Evolutionary conservation across 169 alveolate species (phyloP).

Genomic region (Plasmodium adleri): DNA sequence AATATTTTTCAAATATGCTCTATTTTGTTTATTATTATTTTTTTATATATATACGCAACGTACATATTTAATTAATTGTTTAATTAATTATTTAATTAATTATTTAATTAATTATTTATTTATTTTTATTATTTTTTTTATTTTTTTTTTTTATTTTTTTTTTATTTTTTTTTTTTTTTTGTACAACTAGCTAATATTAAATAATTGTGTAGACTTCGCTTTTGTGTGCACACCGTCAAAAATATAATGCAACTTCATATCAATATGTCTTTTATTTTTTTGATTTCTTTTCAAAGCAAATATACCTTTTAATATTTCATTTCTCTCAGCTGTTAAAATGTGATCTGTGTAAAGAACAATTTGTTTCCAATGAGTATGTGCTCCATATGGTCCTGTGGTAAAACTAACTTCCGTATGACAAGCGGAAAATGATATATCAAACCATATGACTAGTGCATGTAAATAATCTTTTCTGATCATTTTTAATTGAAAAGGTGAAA

Average conservation of each 20-base stretch:
- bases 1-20: too few species aligned
- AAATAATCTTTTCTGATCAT: slow-evolving; percentile 88
- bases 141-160: background rate
- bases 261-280: slow-evolving; percentile 90
- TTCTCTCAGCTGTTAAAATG: slow-evolving; percentile 79
- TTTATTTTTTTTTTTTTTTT: slow-evolving; percentile 76
- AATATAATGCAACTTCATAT: slow-evolving; percentile 87
- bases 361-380: slow-evolving; percentile 95
- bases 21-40: too few species aligned
- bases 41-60: too few species aligned
- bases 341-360: slow-evolving; percentile 92
- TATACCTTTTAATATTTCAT: slow-evolving; percentile 82
- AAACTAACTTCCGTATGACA: slow-evolving; percentile 91
- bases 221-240: slow-evolving; percentile 65
- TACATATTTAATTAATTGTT: too few species aligned
- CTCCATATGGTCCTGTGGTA: slow-evolving; percentile 91
- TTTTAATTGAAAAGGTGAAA: slow-evolving; percentile 86
- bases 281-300: slow-evolving; percentile 90
- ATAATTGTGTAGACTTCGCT: slow-evolving; percentile 65
- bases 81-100: too few species aligned
- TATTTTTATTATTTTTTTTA: too few species aligned
- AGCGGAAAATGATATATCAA: slow-evolving; percentile 92
- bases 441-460: slow-evolving; percentile 95
- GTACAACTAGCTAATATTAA: slow-evolving; percentile 41
- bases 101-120: too few species aligned